phyloP scores from a whole-genome alignment of 768 basidiomycete genomes.

The Austroboletus festivus region DNA sequence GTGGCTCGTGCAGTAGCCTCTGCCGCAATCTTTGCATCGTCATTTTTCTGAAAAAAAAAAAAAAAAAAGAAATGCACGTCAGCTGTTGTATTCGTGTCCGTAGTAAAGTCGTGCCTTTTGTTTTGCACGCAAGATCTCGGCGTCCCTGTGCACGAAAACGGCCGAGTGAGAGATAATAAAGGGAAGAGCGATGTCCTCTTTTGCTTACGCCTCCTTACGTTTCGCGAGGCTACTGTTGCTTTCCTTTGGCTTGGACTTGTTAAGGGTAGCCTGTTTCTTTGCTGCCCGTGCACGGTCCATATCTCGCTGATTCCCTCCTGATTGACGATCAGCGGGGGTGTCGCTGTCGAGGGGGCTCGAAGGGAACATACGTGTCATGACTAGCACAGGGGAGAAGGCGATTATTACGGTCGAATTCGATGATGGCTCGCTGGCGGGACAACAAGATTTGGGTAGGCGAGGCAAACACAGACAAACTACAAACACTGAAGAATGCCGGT shows the following conservation, averaged over 20 bases:
- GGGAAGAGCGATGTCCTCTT: constrained; percentile 7
- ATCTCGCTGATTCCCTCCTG: constrained; percentile 84
- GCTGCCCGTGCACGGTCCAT: constrained; percentile 68
- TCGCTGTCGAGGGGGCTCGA: background rate
- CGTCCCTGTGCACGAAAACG: constrained; percentile 51
- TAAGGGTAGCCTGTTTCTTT: constrained; percentile 57
- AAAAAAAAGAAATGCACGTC: too few relatives aligned
- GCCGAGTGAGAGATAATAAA: constrained; percentile 24
- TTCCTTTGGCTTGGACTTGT: constrained; percentile 67
- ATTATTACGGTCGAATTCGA: constrained; percentile 9
- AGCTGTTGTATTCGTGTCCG: background rate
- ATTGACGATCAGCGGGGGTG: constrained; percentile 11
- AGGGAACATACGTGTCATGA: constrained; percentile 54
- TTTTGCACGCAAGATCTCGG: constrained; percentile 70
- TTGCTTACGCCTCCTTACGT: constrained; percentile 72
- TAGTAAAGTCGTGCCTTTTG: constrained; percentile 56
- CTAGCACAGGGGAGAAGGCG: background rate
- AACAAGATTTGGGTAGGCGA: background rate
- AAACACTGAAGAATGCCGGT: too few relatives aligned
- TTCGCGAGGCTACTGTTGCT: constrained; percentile 59
- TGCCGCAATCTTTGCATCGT: constrained; percentile 44
- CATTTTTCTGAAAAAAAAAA: constrained; percentile 45
- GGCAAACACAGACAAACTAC: constrained; percentile 30
- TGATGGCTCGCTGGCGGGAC: constrained; percentile 3
- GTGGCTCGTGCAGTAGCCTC: constrained; percentile 15